Base-by-base conservation (phyloP, 768 basidiomycete genomes). In the Rhizopogon sp. region DNA sequence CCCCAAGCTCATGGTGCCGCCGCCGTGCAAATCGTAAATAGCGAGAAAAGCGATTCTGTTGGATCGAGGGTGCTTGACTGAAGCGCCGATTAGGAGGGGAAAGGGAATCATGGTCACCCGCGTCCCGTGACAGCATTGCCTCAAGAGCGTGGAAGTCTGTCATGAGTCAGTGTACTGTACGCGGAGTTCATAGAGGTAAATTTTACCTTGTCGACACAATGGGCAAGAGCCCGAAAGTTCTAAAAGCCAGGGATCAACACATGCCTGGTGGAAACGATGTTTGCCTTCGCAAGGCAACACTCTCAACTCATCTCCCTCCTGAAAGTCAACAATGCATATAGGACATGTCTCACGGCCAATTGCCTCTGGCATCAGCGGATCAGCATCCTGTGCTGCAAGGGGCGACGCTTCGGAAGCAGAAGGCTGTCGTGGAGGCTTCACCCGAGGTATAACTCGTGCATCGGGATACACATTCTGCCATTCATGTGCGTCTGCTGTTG, bases 261-360 rank as follows among this genome's bases (percentile, higher is more conserved):
- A 97, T 39, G 75, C 72, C 63, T 88, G 85, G 64, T 98, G 95
- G 74, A 96, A 98, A 56, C 81, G 78, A 66, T 98, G 95, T 59
- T 90, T 85, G 44, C 88, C 89, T 65, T 94, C 90, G 70, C 95
- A 98, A 1, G 94, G 95, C 46, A 98, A 72, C 40, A 96, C 79
- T 22, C 95, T 85, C 13, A 97, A 71, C 67, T 96, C 91, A 63
- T 98, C 95, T 1, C 93, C 95, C 57, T 90, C 88, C 67, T 94
- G 90, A 63, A 98, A 98, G 62, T 96, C 93, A 43, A 91, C 78
- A 56, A 98, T 87, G 69, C 95, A 98, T 57, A 98, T 98, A 5
- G 95, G 94, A 72, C 95, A 98, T 11, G 87, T 92, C 69, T 93
- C 89, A 39, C 82, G 80, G 5, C 88, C 88, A 37, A 91, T 90